Evolutionary conservation across 2,329 filamentous ascomycete species (phyloP), one percentile per base, ranked within the genome.

Genomic region (Apiospora rasikravindrae): DNA sequence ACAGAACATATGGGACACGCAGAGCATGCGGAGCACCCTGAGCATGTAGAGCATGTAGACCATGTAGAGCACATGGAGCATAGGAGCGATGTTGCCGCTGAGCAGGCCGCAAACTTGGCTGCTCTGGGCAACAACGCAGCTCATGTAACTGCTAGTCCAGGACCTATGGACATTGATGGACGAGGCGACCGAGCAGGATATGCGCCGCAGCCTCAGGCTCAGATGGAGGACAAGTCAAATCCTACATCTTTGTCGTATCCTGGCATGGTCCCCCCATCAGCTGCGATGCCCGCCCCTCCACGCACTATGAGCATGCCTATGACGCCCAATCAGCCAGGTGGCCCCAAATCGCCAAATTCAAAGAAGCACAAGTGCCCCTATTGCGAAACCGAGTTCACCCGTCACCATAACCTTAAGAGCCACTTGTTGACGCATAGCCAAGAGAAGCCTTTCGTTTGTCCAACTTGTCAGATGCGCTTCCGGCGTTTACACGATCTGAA

Each of bases 301-400:
- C 86, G 89, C 64, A 87, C 86, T 40, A 87, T 90, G 84, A 91
- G 86, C 77, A 86, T 90, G 74, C 88, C 89, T 10, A 86, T 90
- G 83, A 82, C 86, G 26, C 82, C 83, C 42, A 83, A 80, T 77
- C 75, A 86, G 78, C 81, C 85, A 75, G 72, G 86, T 78, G 77
- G 85, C 70, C 90, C 91, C 67, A 89, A 90, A 77, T 94, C 94
- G 7, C 92, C 93, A 0, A 91, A 91, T 37, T 83, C 84, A 70
- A 98, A 98, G 84, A 96, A 96, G 79, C 96, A 99, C 85, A 97
- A 96, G 82, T 99, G 96, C 80, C 96, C 94, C 0, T 98, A 97
- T 82, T 99, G 96, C 86, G 91, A 94, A 51, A 98, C 96, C 6
- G 96, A 98, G 79, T 99, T 99, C 77, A 99, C 96, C 40, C 91